Evolutionary conservation across 1,284 basidiomycete genomes (phyloP).

Genomic region (Puccinia coronata): DNA sequence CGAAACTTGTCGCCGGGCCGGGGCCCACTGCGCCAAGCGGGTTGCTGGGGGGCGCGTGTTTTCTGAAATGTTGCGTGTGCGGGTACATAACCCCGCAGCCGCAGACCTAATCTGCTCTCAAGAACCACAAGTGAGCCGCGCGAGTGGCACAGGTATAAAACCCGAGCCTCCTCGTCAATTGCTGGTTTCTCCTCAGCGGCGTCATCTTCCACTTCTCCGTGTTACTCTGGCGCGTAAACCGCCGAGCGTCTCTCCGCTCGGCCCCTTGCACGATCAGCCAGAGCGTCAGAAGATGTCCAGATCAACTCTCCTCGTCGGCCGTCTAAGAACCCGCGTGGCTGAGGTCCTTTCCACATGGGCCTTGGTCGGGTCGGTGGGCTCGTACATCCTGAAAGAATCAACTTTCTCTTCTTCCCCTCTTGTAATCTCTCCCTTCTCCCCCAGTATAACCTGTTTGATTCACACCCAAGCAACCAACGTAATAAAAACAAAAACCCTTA

Average conservation of each 20-base stretch:
- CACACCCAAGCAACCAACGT: no score
- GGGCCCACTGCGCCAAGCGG: no score
- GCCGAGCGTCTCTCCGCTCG: neutral
- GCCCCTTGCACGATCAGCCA: neutral
- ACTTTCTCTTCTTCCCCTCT: no score
- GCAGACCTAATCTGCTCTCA: neutral
- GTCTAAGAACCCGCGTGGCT: constrained; percentile 24
- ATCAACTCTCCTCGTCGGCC: constrained; percentile 31
- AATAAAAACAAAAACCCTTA: no score
- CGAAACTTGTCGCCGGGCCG: no score
- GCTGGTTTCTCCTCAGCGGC: neutral
- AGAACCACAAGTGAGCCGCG: neutral
- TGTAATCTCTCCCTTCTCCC: no score
- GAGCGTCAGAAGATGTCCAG: constrained; percentile 34
- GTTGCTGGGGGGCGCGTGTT: no score
- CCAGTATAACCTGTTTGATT: no score
- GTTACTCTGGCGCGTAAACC: constrained; percentile 22
- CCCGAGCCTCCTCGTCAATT: neutral
- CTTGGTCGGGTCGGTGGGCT: constrained; percentile 31
- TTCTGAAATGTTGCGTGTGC: no score
- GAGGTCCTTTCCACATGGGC: neutral
- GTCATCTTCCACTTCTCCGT: constrained; percentile 26
- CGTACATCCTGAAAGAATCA: no score
- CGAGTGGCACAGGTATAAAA: neutral
- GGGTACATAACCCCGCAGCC: no score